Conservation (phyloP, 1,139 yeast genomes). For the Hyphopichia burtonii region DNA sequence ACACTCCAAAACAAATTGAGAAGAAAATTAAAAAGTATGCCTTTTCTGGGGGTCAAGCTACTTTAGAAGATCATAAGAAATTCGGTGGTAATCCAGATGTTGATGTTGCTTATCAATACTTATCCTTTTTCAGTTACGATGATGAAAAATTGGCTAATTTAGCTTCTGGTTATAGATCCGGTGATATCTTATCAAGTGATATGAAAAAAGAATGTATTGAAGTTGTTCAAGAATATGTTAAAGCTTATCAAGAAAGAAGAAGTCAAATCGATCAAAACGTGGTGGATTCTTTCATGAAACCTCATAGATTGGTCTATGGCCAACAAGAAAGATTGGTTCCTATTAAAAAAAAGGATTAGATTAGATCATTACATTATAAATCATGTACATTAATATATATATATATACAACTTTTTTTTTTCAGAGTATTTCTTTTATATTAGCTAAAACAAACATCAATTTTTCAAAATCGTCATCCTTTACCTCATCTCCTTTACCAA, state of each 20-base stretch:
- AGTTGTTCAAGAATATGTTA: slow-evolving; percentile 74
- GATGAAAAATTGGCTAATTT: slow-evolving; percentile 71
- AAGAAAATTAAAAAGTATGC: slow-evolving; percentile 97
- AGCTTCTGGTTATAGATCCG: slow-evolving; percentile 68
- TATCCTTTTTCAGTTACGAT: slow-evolving; percentile 85
- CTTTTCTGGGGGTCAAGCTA: slow-evolving; percentile 89
- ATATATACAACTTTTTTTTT: too few species aligned
- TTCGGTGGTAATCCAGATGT: slow-evolving; percentile 94
- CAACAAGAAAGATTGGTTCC: slow-evolving; percentile 69
- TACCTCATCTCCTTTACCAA: slow-evolving; percentile 38
- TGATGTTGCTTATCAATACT: slow-evolving; percentile 92
- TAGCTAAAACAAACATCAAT: slow-evolving; percentile 38
- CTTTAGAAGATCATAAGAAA: slow-evolving; percentile 85
- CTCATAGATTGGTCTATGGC: slow-evolving; percentile 80
- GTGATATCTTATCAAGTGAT: slow-evolving; percentile 88
- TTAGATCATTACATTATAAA: background rate
- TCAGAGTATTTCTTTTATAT: slow-evolving; percentile 23
- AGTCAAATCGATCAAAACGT: slow-evolving; percentile 61
- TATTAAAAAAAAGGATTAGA: slow-evolving; percentile 50
- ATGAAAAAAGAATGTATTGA: slow-evolving; percentile 87
- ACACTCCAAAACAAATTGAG: slow-evolving; percentile 86
- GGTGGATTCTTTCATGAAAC: slow-evolving; percentile 75
- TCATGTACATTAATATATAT: too few species aligned
- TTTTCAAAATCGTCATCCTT: slow-evolving; percentile 38
- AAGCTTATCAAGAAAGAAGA: slow-evolving; percentile 79